Conservation (phyloP, 2,329 filamentous ascomycete species). For the Pezicula neosporulosa region DNA sequence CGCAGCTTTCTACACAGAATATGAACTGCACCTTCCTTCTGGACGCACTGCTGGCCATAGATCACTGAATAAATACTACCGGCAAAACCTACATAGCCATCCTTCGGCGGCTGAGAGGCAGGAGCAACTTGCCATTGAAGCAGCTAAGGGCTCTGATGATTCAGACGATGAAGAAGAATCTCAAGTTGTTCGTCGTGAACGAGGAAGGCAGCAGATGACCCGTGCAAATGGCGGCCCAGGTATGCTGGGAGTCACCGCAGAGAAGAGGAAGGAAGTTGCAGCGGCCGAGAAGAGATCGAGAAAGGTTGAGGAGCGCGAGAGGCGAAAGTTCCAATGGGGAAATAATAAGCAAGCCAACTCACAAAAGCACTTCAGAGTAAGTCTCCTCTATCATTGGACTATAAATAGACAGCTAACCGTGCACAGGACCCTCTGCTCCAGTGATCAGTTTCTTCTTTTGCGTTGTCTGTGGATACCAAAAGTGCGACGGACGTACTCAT, state of each 20-base stretch:
- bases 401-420: constrained; percentile 14
- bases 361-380: constrained; percentile 63
- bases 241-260: constrained; percentile 73
- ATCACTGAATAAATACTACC: constrained; percentile 81
- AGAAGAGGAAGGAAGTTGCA: constrained; percentile 66
- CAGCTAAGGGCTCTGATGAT: constrained; percentile 42
- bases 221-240: constrained; percentile 72
- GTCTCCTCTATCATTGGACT: constrained; percentile 19
- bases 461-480: neutral
- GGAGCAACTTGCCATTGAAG: constrained; percentile 61
- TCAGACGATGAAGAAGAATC: constrained; percentile 32
- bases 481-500: neutral
- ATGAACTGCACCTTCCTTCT: constrained; percentile 87
- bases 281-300: constrained; percentile 66
- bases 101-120: constrained; percentile 75
- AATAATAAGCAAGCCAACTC: constrained; percentile 71
- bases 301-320: constrained; percentile 59
- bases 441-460: constrained; percentile 16
- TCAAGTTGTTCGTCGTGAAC: constrained; percentile 35
- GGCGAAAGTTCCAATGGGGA: constrained; percentile 62
- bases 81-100: constrained; percentile 86
- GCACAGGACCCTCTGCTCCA: constrained; percentile 30
- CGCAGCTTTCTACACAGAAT: constrained; percentile 86
- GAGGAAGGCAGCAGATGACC: constrained; percentile 54
- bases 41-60: constrained; percentile 89